phyloP scores from a whole-genome alignment of 2,329 filamentous ascomycete species.

The Xylaria sp. region DNA sequence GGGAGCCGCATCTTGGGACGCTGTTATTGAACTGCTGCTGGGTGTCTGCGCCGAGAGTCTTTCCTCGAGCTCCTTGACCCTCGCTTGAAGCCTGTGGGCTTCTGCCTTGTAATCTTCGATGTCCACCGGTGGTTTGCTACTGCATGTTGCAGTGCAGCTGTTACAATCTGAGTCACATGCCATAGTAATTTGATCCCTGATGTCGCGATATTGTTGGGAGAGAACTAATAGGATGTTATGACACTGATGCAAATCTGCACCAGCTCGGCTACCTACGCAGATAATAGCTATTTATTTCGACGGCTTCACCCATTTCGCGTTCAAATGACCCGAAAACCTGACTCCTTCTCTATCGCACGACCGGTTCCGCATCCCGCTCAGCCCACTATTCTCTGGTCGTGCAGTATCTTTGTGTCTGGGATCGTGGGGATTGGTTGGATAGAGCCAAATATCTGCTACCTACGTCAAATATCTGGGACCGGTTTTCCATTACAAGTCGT shows the following conservation, averaged over 20 bases:
- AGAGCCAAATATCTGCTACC: constrained; percentile 10
- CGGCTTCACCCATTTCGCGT: constrained; percentile 1
- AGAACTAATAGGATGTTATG: neutral
- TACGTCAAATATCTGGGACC: constrained; percentile 10
- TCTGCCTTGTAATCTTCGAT: constrained; percentile 47
- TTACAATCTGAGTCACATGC: constrained; percentile 38
- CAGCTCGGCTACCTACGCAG: neutral
- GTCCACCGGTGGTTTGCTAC: constrained; percentile 35
- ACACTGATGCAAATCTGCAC: neutral
- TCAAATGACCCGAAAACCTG: constrained; percentile 21
- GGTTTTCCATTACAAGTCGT: constrained; percentile 17
- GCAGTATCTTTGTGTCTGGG: constrained; percentile 8
- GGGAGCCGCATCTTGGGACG: constrained; percentile 9
- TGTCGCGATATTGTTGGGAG: neutral
- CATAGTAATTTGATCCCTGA: constrained; percentile 23
- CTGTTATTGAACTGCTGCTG: constrained; percentile 19
- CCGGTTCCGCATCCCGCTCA: constrained; percentile 17
- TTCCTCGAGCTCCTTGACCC: constrained; percentile 42
- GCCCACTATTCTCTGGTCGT: constrained; percentile 24
- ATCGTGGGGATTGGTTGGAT: constrained; percentile 25
- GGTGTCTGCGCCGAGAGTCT: constrained; percentile 32
- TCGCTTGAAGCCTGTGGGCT: constrained; percentile 39
- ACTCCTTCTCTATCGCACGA: constrained; percentile 8
- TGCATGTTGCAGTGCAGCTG: constrained; percentile 31
- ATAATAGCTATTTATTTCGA: neutral